Base-by-base conservation (phyloP, 176 grass and related monocot genomes). In the Aegilops longissima region DNA sequence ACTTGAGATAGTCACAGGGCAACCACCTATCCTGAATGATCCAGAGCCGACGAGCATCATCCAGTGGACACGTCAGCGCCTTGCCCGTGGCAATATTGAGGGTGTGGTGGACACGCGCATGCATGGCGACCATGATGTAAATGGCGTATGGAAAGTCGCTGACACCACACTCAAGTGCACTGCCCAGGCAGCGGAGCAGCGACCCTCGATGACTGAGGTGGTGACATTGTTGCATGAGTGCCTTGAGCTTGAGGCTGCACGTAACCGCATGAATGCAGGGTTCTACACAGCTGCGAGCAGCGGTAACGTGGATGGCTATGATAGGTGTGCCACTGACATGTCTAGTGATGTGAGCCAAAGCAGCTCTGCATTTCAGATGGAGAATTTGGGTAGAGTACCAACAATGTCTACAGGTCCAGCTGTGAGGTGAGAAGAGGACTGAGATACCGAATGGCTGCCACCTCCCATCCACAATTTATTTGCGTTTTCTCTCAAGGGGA, bases 301-400 rank as follows among this genome's bases (percentile, higher is more conserved):
- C 0, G 67, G 34, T 3, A 70, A 38, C 8, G 33, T 4, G 9
- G 35, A 9, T 18, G 6, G 34, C 18, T 85, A 88, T 18, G 61
- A 8, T 6, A 70, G 2, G 3, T 80, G 75, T 27, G 1, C 8
- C 70, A 7, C 38, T 4, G 86, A 30, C 5, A 64, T 67, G 8
- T 75, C 56, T 9, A 88, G 44, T 12, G 58, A 90, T 20, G 75
- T 85, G 65, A 89, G 86, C 20, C 89, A 91, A 31, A 84, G 20
- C 54, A 89, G 80, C 31, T 69, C 23, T 14, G 35, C 70, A 14
- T 84, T 80, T 67, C 76, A 91, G 18, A 70, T 70, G 31, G 67
- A 70, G 0, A 9, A 33, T 70, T 38, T 70, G 33, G 67, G 67
- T 2, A 70, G 67, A 70, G 34, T 12, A 20, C 17, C 67, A 38